Evolutionary conservation across 805 yeast species (phyloP).

Genomic region (Saccharomyces eubayanus): DNA sequence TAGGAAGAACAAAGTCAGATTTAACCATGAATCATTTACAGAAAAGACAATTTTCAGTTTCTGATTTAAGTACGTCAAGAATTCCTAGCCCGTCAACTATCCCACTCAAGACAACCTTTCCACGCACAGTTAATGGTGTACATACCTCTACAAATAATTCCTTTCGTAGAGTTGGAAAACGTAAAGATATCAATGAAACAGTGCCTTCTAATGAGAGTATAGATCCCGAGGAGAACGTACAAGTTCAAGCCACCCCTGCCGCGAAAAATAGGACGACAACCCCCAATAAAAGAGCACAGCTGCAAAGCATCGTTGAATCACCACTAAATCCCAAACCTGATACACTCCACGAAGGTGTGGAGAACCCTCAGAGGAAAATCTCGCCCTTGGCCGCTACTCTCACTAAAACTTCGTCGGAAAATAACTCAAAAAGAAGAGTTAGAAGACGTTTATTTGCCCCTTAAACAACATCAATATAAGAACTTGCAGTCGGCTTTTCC

Average conservation of each 20-base stretch:
- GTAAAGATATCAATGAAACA: constrained; percentile 6
- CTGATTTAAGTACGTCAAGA: constrained; percentile 8
- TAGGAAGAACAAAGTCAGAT: constrained; percentile 24
- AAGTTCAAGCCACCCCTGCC: constrained; percentile 29
- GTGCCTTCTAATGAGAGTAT: not conserved
- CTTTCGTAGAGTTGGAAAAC: constrained; percentile 27
- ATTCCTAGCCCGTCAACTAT: not conserved
- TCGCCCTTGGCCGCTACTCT: not conserved
- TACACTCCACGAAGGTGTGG: not conserved
- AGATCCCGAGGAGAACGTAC: constrained; percentile 1
- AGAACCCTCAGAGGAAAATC: not conserved
- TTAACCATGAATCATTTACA: constrained; percentile 23
- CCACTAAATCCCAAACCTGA: constrained; percentile 11
- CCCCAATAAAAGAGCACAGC: constrained; percentile 9
- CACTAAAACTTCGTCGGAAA: not conserved
- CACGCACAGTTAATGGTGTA: not conserved
- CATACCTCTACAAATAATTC: constrained; percentile 6
- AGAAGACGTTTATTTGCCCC: constrained; percentile 34
- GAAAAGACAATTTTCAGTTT: constrained; percentile 24
- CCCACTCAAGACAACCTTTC: not conserved
- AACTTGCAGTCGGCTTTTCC: too few relatives aligned
- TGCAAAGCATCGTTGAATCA: constrained; percentile 22
- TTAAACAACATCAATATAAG: constrained; percentile 2
- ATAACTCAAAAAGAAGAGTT: constrained; percentile 16
- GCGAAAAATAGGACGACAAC: constrained; percentile 14